Percentiles rank a stretch among this genome's conserved stretches.
Evolutionary conservation across 305 asterid species (phyloP).

Genomic region (Vinca major): DNA sequence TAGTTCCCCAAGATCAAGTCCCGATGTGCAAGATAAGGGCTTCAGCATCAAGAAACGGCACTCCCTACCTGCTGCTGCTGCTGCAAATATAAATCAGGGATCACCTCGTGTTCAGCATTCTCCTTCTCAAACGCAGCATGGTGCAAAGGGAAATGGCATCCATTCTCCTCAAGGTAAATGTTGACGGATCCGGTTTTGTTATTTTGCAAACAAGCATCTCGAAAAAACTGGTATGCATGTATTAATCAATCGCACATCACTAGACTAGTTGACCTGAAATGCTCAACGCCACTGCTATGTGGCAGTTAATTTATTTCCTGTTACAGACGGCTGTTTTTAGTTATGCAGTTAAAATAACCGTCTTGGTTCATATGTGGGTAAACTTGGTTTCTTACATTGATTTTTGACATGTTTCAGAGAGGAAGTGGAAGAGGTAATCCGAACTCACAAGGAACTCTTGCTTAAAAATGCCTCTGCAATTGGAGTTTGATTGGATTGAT

Average conservation of each 20-base stretch:
- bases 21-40: slow-evolving; percentile 79
- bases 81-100: slow-evolving; percentile 56
- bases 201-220: neutral
- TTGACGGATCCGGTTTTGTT: slow-evolving; percentile 10
- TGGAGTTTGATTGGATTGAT: neutral
- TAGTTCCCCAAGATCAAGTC: slow-evolving; percentile 89
- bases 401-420: slow-evolving; percentile 38
- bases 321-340: neutral
- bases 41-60: slow-evolving; percentile 57
- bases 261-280: neutral
- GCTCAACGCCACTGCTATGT: neutral
- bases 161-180: slow-evolving; percentile 79
- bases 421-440: slow-evolving; percentile 66
- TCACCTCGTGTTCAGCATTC: slow-evolving; percentile 76
- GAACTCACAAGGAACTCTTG: neutral
- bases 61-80: slow-evolving; percentile 57
- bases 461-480: neutral
- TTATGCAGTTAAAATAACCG: neutral
- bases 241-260: neutral
- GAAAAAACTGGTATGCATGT: neutral
- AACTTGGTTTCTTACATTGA: slow-evolving; percentile 6
- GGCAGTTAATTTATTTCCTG: too few relatives aligned
- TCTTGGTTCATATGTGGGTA: slow-evolving; percentile 4
- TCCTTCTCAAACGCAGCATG: slow-evolving; percentile 64
- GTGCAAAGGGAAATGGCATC: slow-evolving; percentile 53